Percentiles rank a stretch among this genome's conserved stretches.
phyloP scores from a whole-genome alignment of 1,284 basidiomycete species.

The Trichosporon sp. region DNA sequence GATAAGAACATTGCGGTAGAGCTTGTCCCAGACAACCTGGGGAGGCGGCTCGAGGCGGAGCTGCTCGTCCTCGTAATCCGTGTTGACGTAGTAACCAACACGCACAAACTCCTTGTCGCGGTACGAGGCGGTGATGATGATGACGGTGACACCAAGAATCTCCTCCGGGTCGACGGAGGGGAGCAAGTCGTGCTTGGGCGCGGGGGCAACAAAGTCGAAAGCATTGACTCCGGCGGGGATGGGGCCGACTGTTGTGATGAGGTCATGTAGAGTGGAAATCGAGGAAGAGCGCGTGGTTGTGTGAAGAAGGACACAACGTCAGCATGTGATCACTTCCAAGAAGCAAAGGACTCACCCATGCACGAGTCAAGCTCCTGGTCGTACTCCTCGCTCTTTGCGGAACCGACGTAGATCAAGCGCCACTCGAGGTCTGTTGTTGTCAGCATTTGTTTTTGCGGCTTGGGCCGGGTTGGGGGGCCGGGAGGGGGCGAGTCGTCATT shows the following conservation, averaged over 20 bases:
- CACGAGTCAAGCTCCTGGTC: slow-evolving; percentile 97
- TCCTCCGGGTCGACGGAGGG: slow-evolving; percentile 65
- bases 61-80: slow-evolving; percentile 93
- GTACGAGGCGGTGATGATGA: slow-evolving; percentile 86
- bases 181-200: slow-evolving; percentile 73
- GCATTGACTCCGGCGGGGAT: slow-evolving; percentile 90
- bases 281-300: neutral
- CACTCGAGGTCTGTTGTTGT: slow-evolving; percentile 81
- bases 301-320: neutral
- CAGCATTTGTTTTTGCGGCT: neutral
- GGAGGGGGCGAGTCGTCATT: neutral
- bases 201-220: slow-evolving; percentile 85
- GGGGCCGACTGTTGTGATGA: slow-evolving; percentile 68
- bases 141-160: slow-evolving; percentile 77
- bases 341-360: slow-evolving; percentile 62
- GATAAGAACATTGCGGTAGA: slow-evolving; percentile 82
- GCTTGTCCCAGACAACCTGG: slow-evolving; percentile 72
- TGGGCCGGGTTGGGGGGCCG: slow-evolving; percentile 7
- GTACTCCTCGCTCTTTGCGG: slow-evolving; percentile 83
- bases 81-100: slow-evolving; percentile 99
- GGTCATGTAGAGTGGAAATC: neutral
- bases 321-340: neutral
- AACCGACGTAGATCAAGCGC: slow-evolving; percentile 96
- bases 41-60: slow-evolving; percentile 73
- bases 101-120: slow-evolving; percentile 97